A percentile compares a stretch with the other conserved stretches of the same genome.
Evolutionary conservation across 768 basidiomycete genomes (phyloP).

Genomic region (Sarcomyxa edulis): DNA sequence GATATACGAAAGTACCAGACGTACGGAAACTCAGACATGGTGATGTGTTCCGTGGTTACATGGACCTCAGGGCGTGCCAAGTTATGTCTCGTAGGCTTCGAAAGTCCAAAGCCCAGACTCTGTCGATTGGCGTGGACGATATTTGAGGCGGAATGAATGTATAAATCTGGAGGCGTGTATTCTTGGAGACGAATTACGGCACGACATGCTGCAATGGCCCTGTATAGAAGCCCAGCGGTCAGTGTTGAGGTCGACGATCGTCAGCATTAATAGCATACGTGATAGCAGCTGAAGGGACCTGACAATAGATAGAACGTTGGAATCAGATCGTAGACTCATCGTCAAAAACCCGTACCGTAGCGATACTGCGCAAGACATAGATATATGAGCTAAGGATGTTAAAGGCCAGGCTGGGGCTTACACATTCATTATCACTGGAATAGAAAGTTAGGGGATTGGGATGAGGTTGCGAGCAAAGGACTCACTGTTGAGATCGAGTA

Average conservation of each 20-base stretch:
- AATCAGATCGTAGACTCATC: not conserved
- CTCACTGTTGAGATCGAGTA: constrained; percentile 57
- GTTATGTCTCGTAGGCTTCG: constrained; percentile 24
- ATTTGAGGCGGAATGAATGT: constrained; percentile 40
- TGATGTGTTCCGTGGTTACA: constrained; percentile 57
- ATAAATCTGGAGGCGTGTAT: constrained; percentile 40
- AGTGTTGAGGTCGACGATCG: no score
- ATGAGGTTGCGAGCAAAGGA: constrained; percentile 5
- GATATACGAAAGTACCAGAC: no score
- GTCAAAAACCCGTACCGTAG: constrained; percentile 33
- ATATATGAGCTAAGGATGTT: not conserved
- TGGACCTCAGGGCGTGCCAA: constrained; percentile 42
- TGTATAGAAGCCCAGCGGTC: constrained; percentile 19
- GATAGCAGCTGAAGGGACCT: constrained; percentile 63
- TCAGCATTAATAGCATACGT: constrained; percentile 46
- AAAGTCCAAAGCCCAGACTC: constrained; percentile 15
- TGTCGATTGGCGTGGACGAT: constrained; percentile 27
- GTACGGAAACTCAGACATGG: constrained; percentile 52
- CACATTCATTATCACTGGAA: constrained; percentile 57
- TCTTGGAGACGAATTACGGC: constrained; percentile 64
- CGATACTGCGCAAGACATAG: constrained; percentile 32
- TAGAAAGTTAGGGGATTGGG: constrained; percentile 7
- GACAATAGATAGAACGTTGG: constrained; percentile 1
- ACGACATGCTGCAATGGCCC: constrained; percentile 61
- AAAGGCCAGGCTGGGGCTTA: constrained; percentile 34